Evolutionary conservation across 73 alveolate species (phyloP).

Genomic region (Uronychia setigera): DNA sequence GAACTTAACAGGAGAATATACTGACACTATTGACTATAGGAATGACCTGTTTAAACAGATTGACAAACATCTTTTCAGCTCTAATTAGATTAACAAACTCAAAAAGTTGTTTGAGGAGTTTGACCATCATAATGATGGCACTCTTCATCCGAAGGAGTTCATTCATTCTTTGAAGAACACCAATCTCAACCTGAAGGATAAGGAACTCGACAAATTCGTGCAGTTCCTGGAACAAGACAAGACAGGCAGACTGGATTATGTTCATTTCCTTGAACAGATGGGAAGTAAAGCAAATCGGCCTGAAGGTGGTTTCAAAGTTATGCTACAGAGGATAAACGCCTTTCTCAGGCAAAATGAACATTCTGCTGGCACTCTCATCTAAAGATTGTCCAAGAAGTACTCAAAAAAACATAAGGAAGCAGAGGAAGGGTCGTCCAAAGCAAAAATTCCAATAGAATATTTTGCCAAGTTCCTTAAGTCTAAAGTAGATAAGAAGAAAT

Average conservation of each 20-base stretch:
- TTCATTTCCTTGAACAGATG: constrained; percentile 26
- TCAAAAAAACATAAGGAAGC: neutral
- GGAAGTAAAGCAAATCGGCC: constrained; percentile 27
- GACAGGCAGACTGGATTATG: constrained; percentile 26
- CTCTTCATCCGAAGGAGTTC: constrained; percentile 10
- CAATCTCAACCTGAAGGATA: neutral
- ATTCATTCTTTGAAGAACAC: constrained; percentile 13
- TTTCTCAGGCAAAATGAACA: constrained; percentile 32
- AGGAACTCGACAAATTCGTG: constrained; percentile 27
- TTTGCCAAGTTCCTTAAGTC: constrained; percentile 25
- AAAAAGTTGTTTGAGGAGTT: neutral
- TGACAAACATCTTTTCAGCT: constrained; percentile 21
- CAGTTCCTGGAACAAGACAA: constrained; percentile 36
- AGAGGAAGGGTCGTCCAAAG: neutral
- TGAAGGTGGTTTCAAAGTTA: constrained; percentile 28
- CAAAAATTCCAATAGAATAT: constrained; percentile 14
- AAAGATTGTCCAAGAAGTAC: constrained; percentile 15
- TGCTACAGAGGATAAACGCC: constrained; percentile 12
- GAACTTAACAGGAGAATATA: constrained; percentile 48
- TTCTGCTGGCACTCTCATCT: constrained; percentile 4
- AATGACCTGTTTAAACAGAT: constrained; percentile 36
- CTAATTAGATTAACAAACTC: constrained; percentile 16
- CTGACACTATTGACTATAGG: constrained; percentile 58
- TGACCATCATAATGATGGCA: constrained; percentile 4
- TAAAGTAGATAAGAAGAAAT: constrained; percentile 42